These are phyloP conservation scores for Boletus subcaerulescens DNA, from an alignment of 768 basidiomycete species.

Conservation along the genomic window DNA sequence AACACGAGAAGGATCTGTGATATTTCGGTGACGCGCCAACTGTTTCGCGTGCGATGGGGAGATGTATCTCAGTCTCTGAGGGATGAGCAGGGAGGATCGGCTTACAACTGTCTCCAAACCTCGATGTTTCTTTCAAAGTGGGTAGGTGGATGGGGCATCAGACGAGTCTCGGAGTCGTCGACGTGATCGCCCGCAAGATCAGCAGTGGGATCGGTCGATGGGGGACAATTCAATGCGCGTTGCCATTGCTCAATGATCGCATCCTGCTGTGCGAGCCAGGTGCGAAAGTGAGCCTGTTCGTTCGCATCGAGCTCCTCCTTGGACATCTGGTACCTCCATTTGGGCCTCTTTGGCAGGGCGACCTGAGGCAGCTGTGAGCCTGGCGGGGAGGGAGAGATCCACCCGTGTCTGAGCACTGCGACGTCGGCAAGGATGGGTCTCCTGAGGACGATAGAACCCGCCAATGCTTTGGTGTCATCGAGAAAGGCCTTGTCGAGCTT, in stretches of 20 bases:
- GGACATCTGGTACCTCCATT: conserved; percentile 82
- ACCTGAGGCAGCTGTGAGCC: conserved; percentile 6
- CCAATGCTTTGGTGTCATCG: conserved; percentile 54
- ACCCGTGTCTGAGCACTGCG: conserved; percentile 34
- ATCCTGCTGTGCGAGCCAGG: conserved; percentile 74
- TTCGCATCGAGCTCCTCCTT: conserved; percentile 89
- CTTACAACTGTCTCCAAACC: conserved; percentile 92
- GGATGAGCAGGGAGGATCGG: conserved; percentile 13
- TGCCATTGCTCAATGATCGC: conserved; percentile 52
- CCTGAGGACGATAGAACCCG: conserved; percentile 47
- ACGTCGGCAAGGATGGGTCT: conserved; percentile 52
- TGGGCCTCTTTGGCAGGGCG: conserved; percentile 63
- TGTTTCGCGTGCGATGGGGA: conserved; percentile 28
- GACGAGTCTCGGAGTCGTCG: conserved; percentile 14
- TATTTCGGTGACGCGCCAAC: conserved; percentile 93
- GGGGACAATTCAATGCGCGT: conserved; percentile 12
- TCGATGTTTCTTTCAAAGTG: conserved; percentile 90
- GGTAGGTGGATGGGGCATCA: conserved; percentile 63
- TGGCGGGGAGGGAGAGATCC: conserved; percentile 1
- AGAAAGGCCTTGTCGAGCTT: conserved; percentile 59
- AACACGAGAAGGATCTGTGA: conserved; percentile 86
- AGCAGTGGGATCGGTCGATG: conserved; percentile 1
- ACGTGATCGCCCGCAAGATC: background rate
- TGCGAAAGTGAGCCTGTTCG: conserved; percentile 79
- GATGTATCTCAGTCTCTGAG: background rate